phyloP scores from a whole-genome alignment of 768 basidiomycete genomes.

The Hysterangium stoloniferum region DNA sequence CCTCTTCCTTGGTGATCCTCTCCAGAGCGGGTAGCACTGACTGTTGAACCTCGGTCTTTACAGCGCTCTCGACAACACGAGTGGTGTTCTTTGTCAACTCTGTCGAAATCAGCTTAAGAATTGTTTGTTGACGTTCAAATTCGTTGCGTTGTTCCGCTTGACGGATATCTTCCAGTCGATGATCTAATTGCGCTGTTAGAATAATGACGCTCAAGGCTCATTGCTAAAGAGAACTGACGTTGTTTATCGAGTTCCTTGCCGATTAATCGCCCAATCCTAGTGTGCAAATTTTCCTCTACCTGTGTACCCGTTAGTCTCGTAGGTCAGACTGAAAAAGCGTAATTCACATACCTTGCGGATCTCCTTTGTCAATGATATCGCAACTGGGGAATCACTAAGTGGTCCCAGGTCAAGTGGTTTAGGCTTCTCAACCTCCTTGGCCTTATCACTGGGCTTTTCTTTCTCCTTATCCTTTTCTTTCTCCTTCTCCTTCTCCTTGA shows the following conservation, averaged over 20 bases:
- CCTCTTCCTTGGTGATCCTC: slow-evolving; percentile 73
- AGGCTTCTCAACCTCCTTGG: slow-evolving; percentile 21
- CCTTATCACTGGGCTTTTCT: slow-evolving; percentile 36
- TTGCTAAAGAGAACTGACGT: slow-evolving; percentile 42
- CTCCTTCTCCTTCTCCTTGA: slow-evolving; percentile 54
- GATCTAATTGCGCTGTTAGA: slow-evolving; percentile 40
- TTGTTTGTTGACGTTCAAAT: slow-evolving; percentile 80
- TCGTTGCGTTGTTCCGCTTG: slow-evolving; percentile 72
- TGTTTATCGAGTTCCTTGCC: slow-evolving; percentile 87
- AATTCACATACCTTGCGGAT: slow-evolving; percentile 37
- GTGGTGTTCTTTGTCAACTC: slow-evolving; percentile 85
- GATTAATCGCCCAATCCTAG: slow-evolving; percentile 68
- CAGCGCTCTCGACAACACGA: slow-evolving; percentile 81
- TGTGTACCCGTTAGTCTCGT: slow-evolving; percentile 25
- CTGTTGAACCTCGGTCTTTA: slow-evolving; percentile 77
- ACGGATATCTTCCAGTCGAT: slow-evolving; percentile 77
- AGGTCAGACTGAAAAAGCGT: background rate
- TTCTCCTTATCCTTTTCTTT: slow-evolving; percentile 27
- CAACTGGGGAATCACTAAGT: slow-evolving; percentile 47
- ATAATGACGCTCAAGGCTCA: slow-evolving; percentile 9
- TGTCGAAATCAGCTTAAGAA: slow-evolving; percentile 79
- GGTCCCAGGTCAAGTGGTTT: slow-evolving; percentile 20
- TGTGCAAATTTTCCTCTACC: slow-evolving; percentile 74
- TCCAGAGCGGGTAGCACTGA: slow-evolving; percentile 80
- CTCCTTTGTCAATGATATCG: slow-evolving; percentile 59